phyloP scores from a whole-genome alignment of 2,329 filamentous ascomycete genomes.

The Cladorrhinum sp. region DNA sequence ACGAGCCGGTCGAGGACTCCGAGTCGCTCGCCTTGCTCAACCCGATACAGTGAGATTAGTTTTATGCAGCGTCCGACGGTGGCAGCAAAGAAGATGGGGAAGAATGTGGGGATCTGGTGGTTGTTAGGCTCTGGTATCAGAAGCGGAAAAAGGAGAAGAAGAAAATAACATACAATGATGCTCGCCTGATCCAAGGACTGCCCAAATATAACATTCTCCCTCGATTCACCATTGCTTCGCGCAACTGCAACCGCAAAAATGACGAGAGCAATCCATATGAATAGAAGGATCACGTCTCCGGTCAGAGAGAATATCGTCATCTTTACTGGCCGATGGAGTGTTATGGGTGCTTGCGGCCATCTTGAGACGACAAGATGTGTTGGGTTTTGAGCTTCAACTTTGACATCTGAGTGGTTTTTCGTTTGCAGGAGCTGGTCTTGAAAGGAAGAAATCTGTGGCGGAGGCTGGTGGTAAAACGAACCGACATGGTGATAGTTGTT shows the following conservation, averaged over 20 bases:
- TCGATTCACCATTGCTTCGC: background rate
- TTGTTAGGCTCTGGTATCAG: background rate
- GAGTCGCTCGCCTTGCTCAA: background rate
- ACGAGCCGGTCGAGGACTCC: background rate
- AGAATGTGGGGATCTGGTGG: background rate
- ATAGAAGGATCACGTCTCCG: background rate
- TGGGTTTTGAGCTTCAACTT: background rate
- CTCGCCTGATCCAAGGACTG: background rate
- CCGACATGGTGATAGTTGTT: too few relatives aligned
- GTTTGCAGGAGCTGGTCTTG: too few relatives aligned
- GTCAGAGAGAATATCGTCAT: background rate
- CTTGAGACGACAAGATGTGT: background rate
- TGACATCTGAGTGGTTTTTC: background rate
- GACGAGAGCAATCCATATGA: background rate
- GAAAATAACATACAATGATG: background rate
- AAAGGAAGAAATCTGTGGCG: too few relatives aligned
- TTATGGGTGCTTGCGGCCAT: background rate
- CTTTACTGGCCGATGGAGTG: background rate
- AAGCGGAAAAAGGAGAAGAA: background rate
- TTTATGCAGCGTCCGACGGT: background rate
- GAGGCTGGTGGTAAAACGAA: too few relatives aligned
- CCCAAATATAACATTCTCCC: background rate
- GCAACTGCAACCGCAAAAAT: background rate
- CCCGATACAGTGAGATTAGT: background rate
- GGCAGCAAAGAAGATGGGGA: background rate